Base-by-base conservation (phyloP, 1,284 basidiomycete genomes). In the Ceratobasidium sp. region DNA sequence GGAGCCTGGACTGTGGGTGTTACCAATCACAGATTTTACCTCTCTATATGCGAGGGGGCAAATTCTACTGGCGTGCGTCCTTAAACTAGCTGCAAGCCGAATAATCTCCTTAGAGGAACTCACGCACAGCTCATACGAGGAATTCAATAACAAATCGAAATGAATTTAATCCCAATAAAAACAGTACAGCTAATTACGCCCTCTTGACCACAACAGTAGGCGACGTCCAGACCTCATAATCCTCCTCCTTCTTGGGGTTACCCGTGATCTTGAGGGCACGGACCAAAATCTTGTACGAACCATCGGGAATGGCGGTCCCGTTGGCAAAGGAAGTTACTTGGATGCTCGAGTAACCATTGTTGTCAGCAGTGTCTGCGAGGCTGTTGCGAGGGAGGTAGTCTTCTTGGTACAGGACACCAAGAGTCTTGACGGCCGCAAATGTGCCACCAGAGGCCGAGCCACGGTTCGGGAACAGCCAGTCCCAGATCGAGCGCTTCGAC, bases 211-310 rank as follows among this genome's bases (percentile, higher is more conserved):
- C 27, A 47, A 72, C 42, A 22, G 29, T 32, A 7, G 72, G 68
- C n/a, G 52, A 57, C 5, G 72, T 60, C 72, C 72, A 73, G 17
- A 54, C 55, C 64, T 73, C 70, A 43, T 70, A 73, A 49, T 70
- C 68, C 35, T 58, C 56, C 35, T 71, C 69, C n/a, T 53, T 60
- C 20, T 42, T 65, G 1, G 70, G 67, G 25, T 72, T 60, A 8
- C 70, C 72, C 5, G 69, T 70, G 32, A 73, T 68, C 65, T 65
- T 71, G 15, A 73, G 57, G 15, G 72, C 72, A 29, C 72, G 40
- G n/a, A 70, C 42, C 22, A 60, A 45, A 20, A 73, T 42, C 47
- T 68, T 60, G 64, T 74, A 74, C 25, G 38, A 43, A 10, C 73
- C 73, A 40, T 69, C 49, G 0, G 72, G 71, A 32, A 74, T 72